A percentile compares a stretch with the other conserved stretches of the same genome.
phyloP scores from a whole-genome alignment of 768 basidiomycete genomes.

The Ephemerocybe angulata region DNA sequence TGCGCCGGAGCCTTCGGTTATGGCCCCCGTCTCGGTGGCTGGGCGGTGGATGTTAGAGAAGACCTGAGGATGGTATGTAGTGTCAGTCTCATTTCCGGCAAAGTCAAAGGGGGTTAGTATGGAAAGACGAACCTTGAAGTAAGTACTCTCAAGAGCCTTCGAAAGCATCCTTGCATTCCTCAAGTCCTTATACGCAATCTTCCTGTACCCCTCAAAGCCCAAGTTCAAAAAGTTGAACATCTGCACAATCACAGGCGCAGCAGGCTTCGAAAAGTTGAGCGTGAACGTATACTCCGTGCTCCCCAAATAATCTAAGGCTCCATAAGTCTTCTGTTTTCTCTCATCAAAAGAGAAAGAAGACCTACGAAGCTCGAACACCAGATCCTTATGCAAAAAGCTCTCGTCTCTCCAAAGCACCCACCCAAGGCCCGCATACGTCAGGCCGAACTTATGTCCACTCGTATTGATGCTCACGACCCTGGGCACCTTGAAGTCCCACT shows the following conservation, averaged over 20 bases:
- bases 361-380: slow-evolving; percentile 62
- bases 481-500: slow-evolving; percentile 58
- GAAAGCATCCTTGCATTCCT: slow-evolving; percentile 56
- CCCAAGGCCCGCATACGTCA: slow-evolving; percentile 52
- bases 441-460: slow-evolving; percentile 59
- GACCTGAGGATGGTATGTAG: slow-evolving; percentile 25
- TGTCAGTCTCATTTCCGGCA: neutral
- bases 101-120: neutral
- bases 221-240: slow-evolving; percentile 61
- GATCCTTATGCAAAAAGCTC: slow-evolving; percentile 52
- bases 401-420: slow-evolving; percentile 64
- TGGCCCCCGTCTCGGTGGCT: slow-evolving; percentile 11
- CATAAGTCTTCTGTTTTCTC: neutral
- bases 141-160: slow-evolving; percentile 52
- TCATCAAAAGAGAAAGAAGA: slow-evolving; percentile 15
- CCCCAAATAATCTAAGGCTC: slow-evolving; percentile 58
- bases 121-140: slow-evolving; percentile 35
- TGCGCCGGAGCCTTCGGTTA: neutral
- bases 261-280: slow-evolving; percentile 57
- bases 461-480: slow-evolving; percentile 53
- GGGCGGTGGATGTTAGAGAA: slow-evolving; percentile 50
- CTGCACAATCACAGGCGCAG: slow-evolving; percentile 53
- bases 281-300: slow-evolving; percentile 60
- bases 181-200: slow-evolving; percentile 42
- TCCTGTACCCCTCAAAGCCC: slow-evolving; percentile 52